A percentile compares a stretch with the other conserved stretches of the same genome.
These are phyloP conservation scores for Botrytis aclada DNA, from an alignment of 2,329 filamentous ascomycete genomes.

Conservation along the genomic window DNA sequence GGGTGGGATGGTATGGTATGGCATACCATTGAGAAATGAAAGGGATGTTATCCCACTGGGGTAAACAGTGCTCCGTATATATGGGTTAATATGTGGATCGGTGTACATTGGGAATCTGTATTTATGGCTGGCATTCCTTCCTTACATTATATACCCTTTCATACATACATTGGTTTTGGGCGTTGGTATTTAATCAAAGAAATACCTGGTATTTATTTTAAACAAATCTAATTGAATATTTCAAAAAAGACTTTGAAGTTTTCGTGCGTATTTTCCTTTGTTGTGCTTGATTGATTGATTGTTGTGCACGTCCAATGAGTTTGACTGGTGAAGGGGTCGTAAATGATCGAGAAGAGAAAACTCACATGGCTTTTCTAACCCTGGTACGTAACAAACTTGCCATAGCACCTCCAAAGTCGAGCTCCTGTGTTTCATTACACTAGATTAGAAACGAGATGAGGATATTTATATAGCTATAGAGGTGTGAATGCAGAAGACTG, in stretches of 20 bases:
- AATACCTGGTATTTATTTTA: background rate
- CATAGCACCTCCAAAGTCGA: background rate
- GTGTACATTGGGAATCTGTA: slow-evolving; percentile 13
- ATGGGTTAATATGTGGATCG: background rate
- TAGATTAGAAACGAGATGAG: background rate
- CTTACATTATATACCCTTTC: slow-evolving; percentile 16
- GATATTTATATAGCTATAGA: background rate
- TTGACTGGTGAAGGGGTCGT: background rate
- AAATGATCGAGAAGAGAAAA: background rate
- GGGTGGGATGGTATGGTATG: background rate
- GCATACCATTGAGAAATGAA: background rate
- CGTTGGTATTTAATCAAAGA: slow-evolving; percentile 3
- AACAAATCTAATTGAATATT: background rate
- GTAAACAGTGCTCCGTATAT: slow-evolving; percentile 7
- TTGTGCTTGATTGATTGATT: background rate
- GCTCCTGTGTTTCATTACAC: background rate
- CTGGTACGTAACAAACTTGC: background rate
- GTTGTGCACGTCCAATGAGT: background rate
- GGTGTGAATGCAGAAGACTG: background rate
- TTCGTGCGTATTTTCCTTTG: background rate
- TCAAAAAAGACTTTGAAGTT: background rate
- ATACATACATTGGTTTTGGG: background rate
- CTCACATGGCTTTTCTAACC: background rate
- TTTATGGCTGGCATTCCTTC: slow-evolving; percentile 13
- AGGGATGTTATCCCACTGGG: background rate